Evolutionary conservation across 768 basidiomycete genomes (phyloP), one percentile per base, ranked within the genome.

Genomic region (Leucocoprinus leucothites): DNA sequence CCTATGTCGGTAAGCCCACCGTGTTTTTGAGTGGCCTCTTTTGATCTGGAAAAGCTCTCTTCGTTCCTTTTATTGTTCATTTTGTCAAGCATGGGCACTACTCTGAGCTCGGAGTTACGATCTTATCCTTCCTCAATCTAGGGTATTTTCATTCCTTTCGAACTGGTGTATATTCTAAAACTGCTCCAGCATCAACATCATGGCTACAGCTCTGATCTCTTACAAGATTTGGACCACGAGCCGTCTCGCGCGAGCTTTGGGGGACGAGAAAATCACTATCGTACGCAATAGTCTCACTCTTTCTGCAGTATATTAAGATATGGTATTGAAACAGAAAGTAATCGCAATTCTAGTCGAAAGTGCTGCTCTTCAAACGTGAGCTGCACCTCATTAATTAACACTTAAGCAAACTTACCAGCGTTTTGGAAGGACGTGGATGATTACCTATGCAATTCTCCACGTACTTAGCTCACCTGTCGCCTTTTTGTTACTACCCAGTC

Each of bases 321-420:
- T 47, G 7, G 22, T 24, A 47, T 28, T 47, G 22, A n/a, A 3
- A n/a, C 14, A 53, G 51, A 9, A 41, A 19, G 31, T 45, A 16
- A 35, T 45, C 19, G 51, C 51, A 1, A 53, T 53, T n/a, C 8
- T 45, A 3, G 28, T 53, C 11, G 51, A 53, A 24, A 53, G 51
- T 14, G 51, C 43, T 8, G 51, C 51, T 18, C 28, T 53, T 21
- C 31, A 53, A 8, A 53, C 51, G 51, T 53, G 21, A 22, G 43
- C 21, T 6, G 18, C 31, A 3, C 18, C 31, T 42, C 11, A 13
- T n/a, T n/a, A n/a, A n/a, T n/a, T n/a, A n/a, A n/a, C n/a, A n/a
- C n/a, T n/a, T n/a, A n/a, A n/a, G n/a, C n/a, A n/a, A n/a, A 49
- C 48, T 42, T 28, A 28, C 8, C 26, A 28, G 31, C 36, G 1